Conservation (phyloP, 352 stramenopile species). For the Pythium scleroteichum region DNA sequence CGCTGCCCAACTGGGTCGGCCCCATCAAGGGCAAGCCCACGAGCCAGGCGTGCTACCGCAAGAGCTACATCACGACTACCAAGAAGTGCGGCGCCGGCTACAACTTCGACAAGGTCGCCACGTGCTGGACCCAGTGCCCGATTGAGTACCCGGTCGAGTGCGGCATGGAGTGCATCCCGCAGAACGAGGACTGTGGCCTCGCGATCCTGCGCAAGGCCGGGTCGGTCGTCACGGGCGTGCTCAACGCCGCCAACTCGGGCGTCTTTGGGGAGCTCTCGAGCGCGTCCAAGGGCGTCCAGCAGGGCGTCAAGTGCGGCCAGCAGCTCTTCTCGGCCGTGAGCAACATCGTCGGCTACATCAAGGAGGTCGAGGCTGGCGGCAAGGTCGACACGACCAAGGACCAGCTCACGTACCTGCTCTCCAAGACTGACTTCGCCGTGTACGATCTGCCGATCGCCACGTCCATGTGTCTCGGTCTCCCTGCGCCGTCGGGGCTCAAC, state of each 20-base stretch:
- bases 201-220: constrained; percentile 42
- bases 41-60: constrained; percentile 32
- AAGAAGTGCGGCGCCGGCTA: constrained; percentile 42
- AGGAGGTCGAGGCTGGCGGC: constrained; percentile 20
- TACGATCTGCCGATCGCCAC: constrained; percentile 54
- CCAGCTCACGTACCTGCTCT: constrained; percentile 51
- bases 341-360: constrained; percentile 23
- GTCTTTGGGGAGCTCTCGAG: constrained; percentile 39
- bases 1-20: constrained; percentile 29
- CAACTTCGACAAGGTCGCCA: constrained; percentile 48
- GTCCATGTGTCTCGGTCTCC: constrained; percentile 42
- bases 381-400: constrained; percentile 44
- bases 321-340: constrained; percentile 19
- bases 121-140: constrained; percentile 60
- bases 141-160: constrained; percentile 57
- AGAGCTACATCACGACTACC: constrained; percentile 35
- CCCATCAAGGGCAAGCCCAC: constrained; percentile 19
- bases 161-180: constrained; percentile 52
- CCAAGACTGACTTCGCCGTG: constrained; percentile 58
- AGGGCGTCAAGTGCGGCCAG: constrained; percentile 28
- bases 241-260: constrained; percentile 40
- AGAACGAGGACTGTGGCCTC: constrained; percentile 53
- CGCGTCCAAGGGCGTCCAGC: constrained; percentile 20
- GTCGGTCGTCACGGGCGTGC: constrained; percentile 38
- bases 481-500: constrained; percentile 32